These are phyloP conservation scores for Syzygium malaccense DNA, from an alignment of 441 rosid species.

Conservation along the genomic window DNA sequence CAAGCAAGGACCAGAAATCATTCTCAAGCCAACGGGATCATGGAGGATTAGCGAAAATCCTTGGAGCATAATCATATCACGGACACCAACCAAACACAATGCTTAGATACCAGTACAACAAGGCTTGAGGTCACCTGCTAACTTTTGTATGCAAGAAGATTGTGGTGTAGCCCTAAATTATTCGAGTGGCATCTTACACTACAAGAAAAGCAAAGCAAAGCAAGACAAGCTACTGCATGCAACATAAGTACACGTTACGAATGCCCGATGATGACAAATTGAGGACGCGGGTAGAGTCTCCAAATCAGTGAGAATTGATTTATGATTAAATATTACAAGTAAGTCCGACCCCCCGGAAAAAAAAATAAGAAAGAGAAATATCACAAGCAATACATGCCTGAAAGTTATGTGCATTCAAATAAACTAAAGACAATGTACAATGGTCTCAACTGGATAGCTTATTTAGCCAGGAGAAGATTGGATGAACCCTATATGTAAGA, in stretches of 20 bases:
- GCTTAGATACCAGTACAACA: background rate
- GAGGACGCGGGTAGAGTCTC: background rate
- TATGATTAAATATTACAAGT: background rate
- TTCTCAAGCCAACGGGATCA: background rate
- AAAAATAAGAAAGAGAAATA: background rate
- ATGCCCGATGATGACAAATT: background rate
- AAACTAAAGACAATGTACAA: slow-evolving; percentile 29
- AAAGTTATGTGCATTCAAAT: slow-evolving; percentile 22
- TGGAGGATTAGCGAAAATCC: background rate
- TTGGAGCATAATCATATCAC: background rate
- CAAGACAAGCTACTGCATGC: background rate
- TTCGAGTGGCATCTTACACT: background rate
- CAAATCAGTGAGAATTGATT: background rate
- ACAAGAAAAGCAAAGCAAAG: background rate
- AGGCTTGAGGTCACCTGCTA: background rate
- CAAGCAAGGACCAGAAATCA: background rate
- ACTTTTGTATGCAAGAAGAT: background rate
- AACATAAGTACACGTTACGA: background rate
- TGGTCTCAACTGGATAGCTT: slow-evolving; percentile 25
- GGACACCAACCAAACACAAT: background rate
- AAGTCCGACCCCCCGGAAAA: background rate
- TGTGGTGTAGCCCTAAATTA: background rate
- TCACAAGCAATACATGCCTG: slow-evolving; percentile 2
- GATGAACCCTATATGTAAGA: slow-evolving; percentile 9
- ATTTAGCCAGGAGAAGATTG: slow-evolving; percentile 24